phyloP scores from a whole-genome alignment of 768 basidiomycete species.

The Lyophyllum shimeji region DNA sequence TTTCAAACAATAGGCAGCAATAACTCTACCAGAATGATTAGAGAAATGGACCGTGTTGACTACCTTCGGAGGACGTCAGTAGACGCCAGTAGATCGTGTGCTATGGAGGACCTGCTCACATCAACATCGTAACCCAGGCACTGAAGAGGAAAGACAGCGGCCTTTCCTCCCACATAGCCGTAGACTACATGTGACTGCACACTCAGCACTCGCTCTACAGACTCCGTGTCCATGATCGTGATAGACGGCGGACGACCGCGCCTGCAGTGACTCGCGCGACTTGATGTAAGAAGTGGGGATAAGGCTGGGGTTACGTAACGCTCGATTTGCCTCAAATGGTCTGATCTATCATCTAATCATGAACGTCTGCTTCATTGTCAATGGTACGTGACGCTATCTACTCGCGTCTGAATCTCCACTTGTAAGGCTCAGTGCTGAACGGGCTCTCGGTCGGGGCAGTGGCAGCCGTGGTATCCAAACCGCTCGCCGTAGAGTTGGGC shows the following conservation, averaged over 20 bases:
- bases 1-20: neutral
- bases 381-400: slow-evolving; percentile 4
- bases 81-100: slow-evolving; percentile 10
- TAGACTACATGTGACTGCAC: slow-evolving; percentile 93
- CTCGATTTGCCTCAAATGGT: too few relatives aligned
- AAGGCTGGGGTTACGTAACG: slow-evolving; percentile 9
- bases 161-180: slow-evolving; percentile 91
- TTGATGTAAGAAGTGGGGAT: neutral
- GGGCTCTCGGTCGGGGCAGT: slow-evolving; percentile 23
- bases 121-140: slow-evolving; percentile 95
- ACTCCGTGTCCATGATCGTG: slow-evolving; percentile 8
- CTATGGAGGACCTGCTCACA: slow-evolving; percentile 43
- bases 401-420: slow-evolving; percentile 34
- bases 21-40: slow-evolving; percentile 79
- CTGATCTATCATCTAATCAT: neutral
- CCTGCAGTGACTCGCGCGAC: slow-evolving; percentile 9
- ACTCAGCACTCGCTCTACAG: slow-evolving; percentile 67
- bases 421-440: slow-evolving; percentile 34
- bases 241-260: slow-evolving; percentile 3
- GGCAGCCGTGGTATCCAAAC: slow-evolving; percentile 3
- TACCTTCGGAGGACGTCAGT: slow-evolving; percentile 43
- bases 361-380: neutral
- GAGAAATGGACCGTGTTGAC: slow-evolving; percentile 94
- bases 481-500: neutral
- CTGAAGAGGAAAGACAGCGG: slow-evolving; percentile 75